Percentiles rank a stretch among this genome's conserved stretches.
phyloP scores from a whole-genome alignment of 768 basidiomycete species.

The Gelatoporia subvermispora region DNA sequence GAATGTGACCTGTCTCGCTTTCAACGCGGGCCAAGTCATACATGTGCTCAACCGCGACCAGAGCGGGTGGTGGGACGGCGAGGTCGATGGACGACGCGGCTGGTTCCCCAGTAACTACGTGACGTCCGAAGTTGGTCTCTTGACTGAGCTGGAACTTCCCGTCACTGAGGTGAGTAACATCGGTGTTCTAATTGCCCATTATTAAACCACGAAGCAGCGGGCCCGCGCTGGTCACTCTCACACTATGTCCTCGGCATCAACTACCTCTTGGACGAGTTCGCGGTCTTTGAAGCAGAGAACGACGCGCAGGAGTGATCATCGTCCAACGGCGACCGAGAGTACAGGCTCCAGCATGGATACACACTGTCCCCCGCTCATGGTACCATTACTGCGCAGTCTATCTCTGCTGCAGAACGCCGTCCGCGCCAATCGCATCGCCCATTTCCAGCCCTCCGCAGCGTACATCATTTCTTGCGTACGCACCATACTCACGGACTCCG shows the following conservation, averaged over 20 bases:
- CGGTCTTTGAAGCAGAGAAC: constrained; percentile 23
- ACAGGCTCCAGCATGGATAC: constrained; percentile 44
- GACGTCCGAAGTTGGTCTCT: constrained; percentile 53
- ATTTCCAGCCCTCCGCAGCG: constrained; percentile 92
- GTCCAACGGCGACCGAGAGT: constrained; percentile 40
- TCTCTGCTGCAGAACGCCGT: constrained; percentile 85
- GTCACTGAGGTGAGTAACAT: constrained; percentile 31
- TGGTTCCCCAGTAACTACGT: constrained; percentile 99
- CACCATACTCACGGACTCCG: constrained; percentile 75
- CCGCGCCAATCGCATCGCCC: constrained; percentile 64
- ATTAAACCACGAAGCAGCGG: constrained; percentile 13
- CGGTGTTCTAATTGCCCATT: neutral
- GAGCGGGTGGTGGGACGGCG: constrained; percentile 99
- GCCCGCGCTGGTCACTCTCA: constrained; percentile 42
- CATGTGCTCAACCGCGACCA: constrained; percentile 83
- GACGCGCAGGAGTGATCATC: constrained; percentile 31
- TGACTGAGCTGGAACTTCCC: constrained; percentile 55
- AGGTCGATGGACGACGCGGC: constrained; percentile 80
- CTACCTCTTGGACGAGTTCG: constrained; percentile 50
- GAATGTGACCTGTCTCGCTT: constrained; percentile 78
- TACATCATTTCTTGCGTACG: constrained; percentile 94
- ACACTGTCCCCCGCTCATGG: constrained; percentile 75
- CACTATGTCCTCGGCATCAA: constrained; percentile 46
- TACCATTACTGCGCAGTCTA: constrained; percentile 79
- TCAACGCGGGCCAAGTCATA: constrained; percentile 87